Base-by-base conservation (phyloP, 1,139 yeast species). In the Geotrichum restrictum region DNA sequence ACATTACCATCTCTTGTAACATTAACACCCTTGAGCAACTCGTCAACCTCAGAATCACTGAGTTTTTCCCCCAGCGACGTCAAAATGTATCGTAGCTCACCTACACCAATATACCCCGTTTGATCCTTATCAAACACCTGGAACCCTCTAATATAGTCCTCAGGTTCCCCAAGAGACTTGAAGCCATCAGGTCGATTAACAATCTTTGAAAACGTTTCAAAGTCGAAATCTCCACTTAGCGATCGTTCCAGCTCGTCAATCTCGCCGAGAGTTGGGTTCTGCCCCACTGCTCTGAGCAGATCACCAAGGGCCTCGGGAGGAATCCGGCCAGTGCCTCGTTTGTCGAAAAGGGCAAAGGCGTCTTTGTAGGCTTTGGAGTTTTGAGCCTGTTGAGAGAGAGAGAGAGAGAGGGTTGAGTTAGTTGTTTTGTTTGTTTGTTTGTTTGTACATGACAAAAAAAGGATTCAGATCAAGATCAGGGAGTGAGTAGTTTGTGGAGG, bases 91-190 rank as follows among this genome's bases (percentile, higher is more conserved):
- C 95, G 82, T 64, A 93, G 80, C 72, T 94, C 98, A 56, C 99
- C 99, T 45, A 93, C 96, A 39, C 98, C 95, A 64, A 93, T 93
- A 73, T 84, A 85, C 6, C 99, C 99, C 19, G 97, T 85, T 60
- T 85, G 82, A 60, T 89, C 96, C 75, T 91, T 94, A 74, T 93
- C 99, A 62, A 93, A 93, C 10, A 93, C 97, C 73, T 93, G 98
- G 80, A 93, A 93, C 1, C 98, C 98, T 66, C 94, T 87, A 65
- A 93, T 82, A 72, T 93, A 93, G 70, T 93, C 99, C 68, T 93
- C 98, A 24, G 95, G 93, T 63, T 85, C 86, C n/a, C 96, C 96
- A 57, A 87, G 78, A 34, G 91, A 83, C 71, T 85, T 85, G 79
- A 88, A 88, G 0, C 96, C 96, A 64, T 86, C 91, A 47, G 94